Percentiles rank a stretch among this genome's conserved stretches.
Evolutionary conservation across 768 basidiomycete genomes (phyloP).

Genomic region (Russula olivacea): DNA sequence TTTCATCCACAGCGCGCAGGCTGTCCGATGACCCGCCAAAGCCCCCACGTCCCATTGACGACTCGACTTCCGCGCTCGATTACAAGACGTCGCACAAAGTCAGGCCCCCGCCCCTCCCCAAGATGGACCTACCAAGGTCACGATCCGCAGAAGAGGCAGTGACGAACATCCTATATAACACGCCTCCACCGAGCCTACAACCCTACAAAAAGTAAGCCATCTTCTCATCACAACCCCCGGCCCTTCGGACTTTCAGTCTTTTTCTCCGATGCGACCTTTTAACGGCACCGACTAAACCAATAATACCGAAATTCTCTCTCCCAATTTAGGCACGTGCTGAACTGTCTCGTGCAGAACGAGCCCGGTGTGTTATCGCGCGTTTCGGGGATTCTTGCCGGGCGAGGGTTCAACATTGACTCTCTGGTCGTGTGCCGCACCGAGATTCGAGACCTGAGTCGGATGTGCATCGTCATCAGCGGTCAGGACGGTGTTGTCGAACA

Average conservation of each 20-base stretch:
- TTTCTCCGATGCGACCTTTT: slow-evolving; percentile 8
- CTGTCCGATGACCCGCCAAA: slow-evolving; percentile 42
- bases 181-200: slow-evolving; percentile 83
- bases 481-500: slow-evolving; percentile 99
- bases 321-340: slow-evolving; percentile 76
- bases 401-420: slow-evolving; percentile 98
- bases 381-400: slow-evolving; percentile 92
- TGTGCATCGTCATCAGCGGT: slow-evolving; percentile 95
- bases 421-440: slow-evolving; percentile 97
- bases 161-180: slow-evolving; percentile 96
- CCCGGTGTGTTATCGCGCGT: slow-evolving; percentile 98
- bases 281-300: background rate
- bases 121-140: slow-evolving; percentile 75
- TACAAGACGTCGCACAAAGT: slow-evolving; percentile 72
- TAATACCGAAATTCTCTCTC: background rate
- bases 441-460: slow-evolving; percentile 91
- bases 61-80: slow-evolving; percentile 91
- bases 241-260: background rate
- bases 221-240: too few species aligned
- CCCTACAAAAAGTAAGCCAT: slow-evolving; percentile 81
- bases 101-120: slow-evolving; percentile 79
- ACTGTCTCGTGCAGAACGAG: slow-evolving; percentile 98
- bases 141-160: slow-evolving; percentile 93
- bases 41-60: slow-evolving; percentile 77
- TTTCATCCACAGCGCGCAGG: slow-evolving; percentile 26